A percentile compares a stretch with the other conserved stretches of the same genome.
Conservation (phyloP, 2,329 filamentous ascomycete species). For the Aspergillus chevalieri region DNA sequence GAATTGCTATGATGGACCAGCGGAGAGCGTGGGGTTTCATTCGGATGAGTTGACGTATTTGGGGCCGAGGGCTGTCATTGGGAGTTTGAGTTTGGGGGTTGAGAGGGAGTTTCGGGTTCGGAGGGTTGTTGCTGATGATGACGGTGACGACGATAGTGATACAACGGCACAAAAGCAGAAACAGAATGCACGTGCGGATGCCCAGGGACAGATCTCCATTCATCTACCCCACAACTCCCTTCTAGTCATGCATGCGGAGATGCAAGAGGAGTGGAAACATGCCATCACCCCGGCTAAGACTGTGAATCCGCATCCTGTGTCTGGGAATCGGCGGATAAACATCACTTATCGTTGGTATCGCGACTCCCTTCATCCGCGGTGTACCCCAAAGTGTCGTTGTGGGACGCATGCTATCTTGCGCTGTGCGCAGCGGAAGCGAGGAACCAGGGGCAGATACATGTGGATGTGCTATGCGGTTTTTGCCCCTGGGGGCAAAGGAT, state of each 20-base stretch:
- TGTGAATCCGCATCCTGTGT: constrained; percentile 77
- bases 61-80: constrained; percentile 81
- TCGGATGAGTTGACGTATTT: constrained; percentile 90
- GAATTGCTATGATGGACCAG: constrained; percentile 81
- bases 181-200: constrained; percentile 44
- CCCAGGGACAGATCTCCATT: constrained; percentile 81
- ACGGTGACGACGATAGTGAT: constrained; percentile 32
- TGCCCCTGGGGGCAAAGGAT: constrained; percentile 47
- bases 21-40: constrained; percentile 85
- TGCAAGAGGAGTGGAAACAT: constrained; percentile 98
- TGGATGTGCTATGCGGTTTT: constrained; percentile 81
- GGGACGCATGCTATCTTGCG: constrained; percentile 62
- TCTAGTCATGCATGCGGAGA: constrained; percentile 92
- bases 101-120: constrained; percentile 89
- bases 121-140: constrained; percentile 57
- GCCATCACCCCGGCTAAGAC: constrained; percentile 66
- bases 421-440: constrained; percentile 71
- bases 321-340: constrained; percentile 78
- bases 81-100: constrained; percentile 83
- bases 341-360: constrained; percentile 90
- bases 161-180: constrained; percentile 28
- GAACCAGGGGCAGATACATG: constrained; percentile 74
- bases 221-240: constrained; percentile 92
- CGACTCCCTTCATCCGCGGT: constrained; percentile 65
- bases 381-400: constrained; percentile 74